Evolutionary conservation across 345 rosid genomes (phyloP).

Genomic region (Kernera saxatilis): DNA sequence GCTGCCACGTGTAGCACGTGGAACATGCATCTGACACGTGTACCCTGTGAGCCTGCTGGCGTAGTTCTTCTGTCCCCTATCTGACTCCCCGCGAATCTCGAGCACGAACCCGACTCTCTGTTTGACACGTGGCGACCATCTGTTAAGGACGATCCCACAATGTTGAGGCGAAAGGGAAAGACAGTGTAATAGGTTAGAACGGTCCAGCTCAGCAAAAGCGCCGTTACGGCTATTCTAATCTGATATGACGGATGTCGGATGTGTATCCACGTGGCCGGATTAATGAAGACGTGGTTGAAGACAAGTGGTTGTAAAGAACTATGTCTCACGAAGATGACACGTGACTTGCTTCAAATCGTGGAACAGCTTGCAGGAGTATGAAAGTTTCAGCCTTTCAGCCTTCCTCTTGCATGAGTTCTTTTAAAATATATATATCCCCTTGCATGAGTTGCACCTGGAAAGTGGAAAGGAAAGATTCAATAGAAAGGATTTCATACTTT

Average conservation of each 20-base stretch:
- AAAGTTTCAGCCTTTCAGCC: background rate
- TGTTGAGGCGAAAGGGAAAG: background rate
- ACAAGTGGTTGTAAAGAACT: background rate
- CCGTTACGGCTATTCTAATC: background rate
- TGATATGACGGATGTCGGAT: background rate
- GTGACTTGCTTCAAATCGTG: background rate
- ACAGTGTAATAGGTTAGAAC: background rate
- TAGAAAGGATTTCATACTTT: too few species aligned
- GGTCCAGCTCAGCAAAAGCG: slow-evolving; percentile 18
- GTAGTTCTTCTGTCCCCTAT: background rate
- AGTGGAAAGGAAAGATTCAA: background rate
- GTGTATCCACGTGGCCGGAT: background rate
- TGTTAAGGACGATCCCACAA: background rate
- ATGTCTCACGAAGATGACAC: background rate
- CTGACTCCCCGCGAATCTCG: slow-evolving; percentile 27
- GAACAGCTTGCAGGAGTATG: background rate
- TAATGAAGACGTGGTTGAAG: background rate
- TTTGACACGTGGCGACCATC: background rate
- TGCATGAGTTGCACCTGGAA: slow-evolving; percentile 33
- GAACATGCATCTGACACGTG: slow-evolving; percentile 16
- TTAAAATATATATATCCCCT: too few species aligned
- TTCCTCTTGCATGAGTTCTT: too few species aligned
- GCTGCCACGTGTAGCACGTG: slow-evolving; percentile 8
- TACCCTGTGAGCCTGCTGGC: slow-evolving; percentile 11
- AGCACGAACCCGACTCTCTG: background rate